Conservation (phyloP, 805 yeast species). For the Maudiozyma serrabonitensis region DNA sequence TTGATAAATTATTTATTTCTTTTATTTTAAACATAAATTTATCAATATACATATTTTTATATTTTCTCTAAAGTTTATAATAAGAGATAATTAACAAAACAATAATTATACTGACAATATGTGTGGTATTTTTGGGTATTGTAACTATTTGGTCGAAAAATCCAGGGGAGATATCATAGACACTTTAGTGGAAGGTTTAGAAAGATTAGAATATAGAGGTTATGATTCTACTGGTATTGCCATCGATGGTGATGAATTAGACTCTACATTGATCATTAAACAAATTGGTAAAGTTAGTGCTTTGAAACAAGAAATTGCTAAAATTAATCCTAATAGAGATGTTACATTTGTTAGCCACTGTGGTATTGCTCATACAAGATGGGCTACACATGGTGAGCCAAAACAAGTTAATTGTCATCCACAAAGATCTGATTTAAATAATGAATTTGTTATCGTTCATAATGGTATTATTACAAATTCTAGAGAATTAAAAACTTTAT, state of each 20-base stretch:
- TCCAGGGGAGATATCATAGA: conserved; percentile 87
- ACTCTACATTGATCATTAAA: conserved; percentile 64
- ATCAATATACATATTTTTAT: no score
- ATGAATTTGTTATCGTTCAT: conserved; percentile 89
- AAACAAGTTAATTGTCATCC: conserved; percentile 86
- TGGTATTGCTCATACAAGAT: conserved; percentile 98
- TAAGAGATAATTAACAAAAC: neutral
- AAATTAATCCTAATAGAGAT: conserved; percentile 43
- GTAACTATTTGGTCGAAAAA: conserved; percentile 86
- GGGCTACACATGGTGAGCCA: conserved; percentile 99
- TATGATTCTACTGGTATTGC: conserved; percentile 97
- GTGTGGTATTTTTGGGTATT: conserved; percentile 98
- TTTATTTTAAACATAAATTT: no score
- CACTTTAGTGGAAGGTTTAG: conserved; percentile 78
- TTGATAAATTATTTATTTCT: no score
- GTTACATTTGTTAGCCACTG: conserved; percentile 73
- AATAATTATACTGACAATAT: conserved; percentile 14
- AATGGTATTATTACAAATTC: conserved; percentile 97
- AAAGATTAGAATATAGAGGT: conserved; percentile 92
- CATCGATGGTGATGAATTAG: conserved; percentile 75
- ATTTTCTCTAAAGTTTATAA: no score
- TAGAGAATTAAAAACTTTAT: conserved; percentile 78
- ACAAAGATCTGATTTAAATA: conserved; percentile 73
- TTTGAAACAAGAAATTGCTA: conserved; percentile 55
- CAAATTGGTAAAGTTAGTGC: conserved; percentile 87